Conservation (phyloP, 306 rosid species). For the Delonix regia region DNA sequence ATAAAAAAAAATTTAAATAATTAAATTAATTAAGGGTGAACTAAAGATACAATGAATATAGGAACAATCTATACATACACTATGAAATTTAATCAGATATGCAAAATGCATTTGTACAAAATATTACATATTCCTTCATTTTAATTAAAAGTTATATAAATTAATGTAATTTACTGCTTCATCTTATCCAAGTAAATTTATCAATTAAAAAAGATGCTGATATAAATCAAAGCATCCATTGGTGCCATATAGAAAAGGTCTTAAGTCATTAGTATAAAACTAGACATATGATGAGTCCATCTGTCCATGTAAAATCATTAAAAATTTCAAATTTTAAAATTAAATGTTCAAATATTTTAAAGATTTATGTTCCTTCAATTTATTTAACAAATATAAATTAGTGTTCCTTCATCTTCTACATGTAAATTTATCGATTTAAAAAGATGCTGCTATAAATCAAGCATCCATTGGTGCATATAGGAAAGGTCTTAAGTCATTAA, state of each 20-base stretch:
- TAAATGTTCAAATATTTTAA: neutral
- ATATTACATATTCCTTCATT: neutral
- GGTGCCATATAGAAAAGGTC: neutral
- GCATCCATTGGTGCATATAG: neutral
- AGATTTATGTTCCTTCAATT: neutral
- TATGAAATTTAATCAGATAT: neutral
- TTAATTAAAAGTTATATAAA: neutral
- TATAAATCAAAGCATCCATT: neutral
- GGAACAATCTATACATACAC: neutral
- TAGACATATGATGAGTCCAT: neutral
- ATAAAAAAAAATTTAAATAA: neutral
- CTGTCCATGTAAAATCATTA: neutral
- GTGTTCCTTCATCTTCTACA: neutral
- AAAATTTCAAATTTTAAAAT: neutral
- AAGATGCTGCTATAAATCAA: neutral
- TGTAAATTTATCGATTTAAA: neutral
- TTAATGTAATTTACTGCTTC: neutral
- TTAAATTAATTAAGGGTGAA: neutral
- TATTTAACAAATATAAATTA: neutral
- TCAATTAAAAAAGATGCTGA: neutral
- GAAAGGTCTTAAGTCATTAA: neutral
- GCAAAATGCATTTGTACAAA: neutral
- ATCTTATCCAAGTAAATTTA: neutral
- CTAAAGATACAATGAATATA: neutral
- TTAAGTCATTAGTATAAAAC: neutral